Conservation (phyloP, 2,329 filamentous ascomycete genomes). For the Scedosporium dehoogii region DNA sequence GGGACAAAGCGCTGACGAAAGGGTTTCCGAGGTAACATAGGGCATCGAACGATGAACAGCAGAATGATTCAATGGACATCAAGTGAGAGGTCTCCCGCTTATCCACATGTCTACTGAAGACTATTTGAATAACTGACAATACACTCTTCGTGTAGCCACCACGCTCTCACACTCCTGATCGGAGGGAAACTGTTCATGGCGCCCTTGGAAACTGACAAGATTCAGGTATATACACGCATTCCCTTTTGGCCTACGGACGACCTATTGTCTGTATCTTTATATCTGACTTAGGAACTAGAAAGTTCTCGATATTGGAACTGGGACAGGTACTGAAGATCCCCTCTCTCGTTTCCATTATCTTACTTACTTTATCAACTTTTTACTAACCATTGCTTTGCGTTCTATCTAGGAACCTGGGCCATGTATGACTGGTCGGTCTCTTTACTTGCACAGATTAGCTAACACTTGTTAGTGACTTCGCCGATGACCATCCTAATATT, state of each 20-base stretch:
- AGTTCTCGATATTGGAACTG: constrained; percentile 41
- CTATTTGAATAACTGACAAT: neutral
- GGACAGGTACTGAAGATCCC: constrained; percentile 29
- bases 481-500: constrained; percentile 31
- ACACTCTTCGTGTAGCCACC: constrained; percentile 10
- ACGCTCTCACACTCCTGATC: constrained; percentile 13
- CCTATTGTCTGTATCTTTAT: neutral
- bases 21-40: neutral
- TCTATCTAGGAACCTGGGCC: constrained; percentile 34
- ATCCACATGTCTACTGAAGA: too few relatives aligned
- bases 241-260: neutral
- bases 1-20: neutral
- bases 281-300: constrained; percentile 1
- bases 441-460: neutral
- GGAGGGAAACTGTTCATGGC: constrained; percentile 15
- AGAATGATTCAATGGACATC: constrained; percentile 12
- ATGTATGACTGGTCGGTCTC: constrained; percentile 15
- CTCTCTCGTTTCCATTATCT: constrained; percentile 14
- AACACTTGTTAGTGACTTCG: constrained; percentile 35
- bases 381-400: constrained; percentile 6
- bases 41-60: constrained; percentile 10
- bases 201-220: constrained; percentile 12
- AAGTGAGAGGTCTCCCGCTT: constrained; percentile 8
- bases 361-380: constrained; percentile 38
- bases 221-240: constrained; percentile 9